These are phyloP conservation scores for Pestalotiopsis fici DNA, from an alignment of 2,329 filamentous ascomycete species.

Conservation along the genomic window DNA sequence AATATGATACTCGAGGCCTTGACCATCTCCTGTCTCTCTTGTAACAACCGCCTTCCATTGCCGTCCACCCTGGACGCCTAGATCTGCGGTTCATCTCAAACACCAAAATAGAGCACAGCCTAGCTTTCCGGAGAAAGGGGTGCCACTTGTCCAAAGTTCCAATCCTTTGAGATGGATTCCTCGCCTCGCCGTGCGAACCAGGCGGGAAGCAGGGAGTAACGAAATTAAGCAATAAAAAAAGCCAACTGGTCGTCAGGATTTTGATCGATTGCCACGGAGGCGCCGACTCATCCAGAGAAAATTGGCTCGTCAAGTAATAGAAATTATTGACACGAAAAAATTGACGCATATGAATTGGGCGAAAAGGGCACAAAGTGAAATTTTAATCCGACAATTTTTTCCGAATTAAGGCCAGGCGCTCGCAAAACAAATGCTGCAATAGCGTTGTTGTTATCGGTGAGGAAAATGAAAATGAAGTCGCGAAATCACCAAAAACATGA, in stretches of 20 bases:
- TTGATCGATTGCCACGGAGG: neutral
- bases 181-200: neutral
- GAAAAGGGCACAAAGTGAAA: neutral
- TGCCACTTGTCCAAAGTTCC: conserved; percentile 1
- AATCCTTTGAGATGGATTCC: neutral
- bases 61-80: neutral
- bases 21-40: neutral
- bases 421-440: neutral
- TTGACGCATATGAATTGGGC: neutral
- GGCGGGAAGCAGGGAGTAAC: neutral
- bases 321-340: conserved; percentile 10
- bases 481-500: conserved; percentile 7
- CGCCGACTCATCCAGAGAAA: neutral
- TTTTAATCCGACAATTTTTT: neutral
- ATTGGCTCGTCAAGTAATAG: neutral
- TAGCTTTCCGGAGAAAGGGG: neutral
- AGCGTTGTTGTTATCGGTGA: neutral
- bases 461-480: neutral
- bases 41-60: neutral
- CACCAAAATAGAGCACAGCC: neutral
- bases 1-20: neutral
- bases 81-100: neutral
- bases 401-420: neutral
- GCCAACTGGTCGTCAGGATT: neutral
- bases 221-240: conserved; percentile 8